Evolutionary conservation across 2,329 filamentous ascomycete species (phyloP).

Genomic region (Cordyceps farinosa): DNA sequence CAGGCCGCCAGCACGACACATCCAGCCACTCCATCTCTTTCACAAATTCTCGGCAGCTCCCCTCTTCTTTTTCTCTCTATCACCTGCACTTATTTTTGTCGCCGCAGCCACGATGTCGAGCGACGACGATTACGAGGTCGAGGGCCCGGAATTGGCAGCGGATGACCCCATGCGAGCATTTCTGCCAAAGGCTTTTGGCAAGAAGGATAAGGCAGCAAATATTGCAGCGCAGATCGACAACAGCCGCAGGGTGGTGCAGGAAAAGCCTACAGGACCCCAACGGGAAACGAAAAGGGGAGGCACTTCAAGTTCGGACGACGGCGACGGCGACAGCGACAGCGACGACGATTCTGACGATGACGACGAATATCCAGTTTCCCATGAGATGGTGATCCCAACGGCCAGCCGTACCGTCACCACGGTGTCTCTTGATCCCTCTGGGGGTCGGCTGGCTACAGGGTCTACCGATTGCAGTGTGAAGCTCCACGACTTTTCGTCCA

Average conservation of each 20-base stretch:
- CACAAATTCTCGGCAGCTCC: neutral
- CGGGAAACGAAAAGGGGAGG: constrained; percentile 28
- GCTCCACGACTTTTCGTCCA: constrained; percentile 89
- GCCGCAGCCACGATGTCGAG: constrained; percentile 48
- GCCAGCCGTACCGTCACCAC: constrained; percentile 86
- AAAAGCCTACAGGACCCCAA: constrained; percentile 3
- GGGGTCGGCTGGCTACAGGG: constrained; percentile 80
- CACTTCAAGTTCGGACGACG: constrained; percentile 44
- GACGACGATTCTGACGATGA: constrained; percentile 66
- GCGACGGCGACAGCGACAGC: constrained; percentile 41
- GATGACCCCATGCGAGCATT: constrained; percentile 74
- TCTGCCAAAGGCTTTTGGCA: constrained; percentile 81
- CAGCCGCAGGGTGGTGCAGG: constrained; percentile 56
- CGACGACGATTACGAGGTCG: constrained; percentile 57
- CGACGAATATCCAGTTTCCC: constrained; percentile 87
- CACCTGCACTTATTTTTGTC: neutral
- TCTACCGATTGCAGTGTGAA: constrained; percentile 90
- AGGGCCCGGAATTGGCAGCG: constrained; percentile 49
- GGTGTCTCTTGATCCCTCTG: constrained; percentile 78
- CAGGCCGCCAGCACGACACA: neutral
- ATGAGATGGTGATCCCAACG: constrained; percentile 88
- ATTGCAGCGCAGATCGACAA: constrained; percentile 77
- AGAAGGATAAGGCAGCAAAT: constrained; percentile 69
- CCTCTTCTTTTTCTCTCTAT: neutral
- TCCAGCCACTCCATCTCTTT: neutral